phyloP scores from a whole-genome alignment of 371 early-diverging fungal species.

The Syncephalastrum contaminatum region DNA sequence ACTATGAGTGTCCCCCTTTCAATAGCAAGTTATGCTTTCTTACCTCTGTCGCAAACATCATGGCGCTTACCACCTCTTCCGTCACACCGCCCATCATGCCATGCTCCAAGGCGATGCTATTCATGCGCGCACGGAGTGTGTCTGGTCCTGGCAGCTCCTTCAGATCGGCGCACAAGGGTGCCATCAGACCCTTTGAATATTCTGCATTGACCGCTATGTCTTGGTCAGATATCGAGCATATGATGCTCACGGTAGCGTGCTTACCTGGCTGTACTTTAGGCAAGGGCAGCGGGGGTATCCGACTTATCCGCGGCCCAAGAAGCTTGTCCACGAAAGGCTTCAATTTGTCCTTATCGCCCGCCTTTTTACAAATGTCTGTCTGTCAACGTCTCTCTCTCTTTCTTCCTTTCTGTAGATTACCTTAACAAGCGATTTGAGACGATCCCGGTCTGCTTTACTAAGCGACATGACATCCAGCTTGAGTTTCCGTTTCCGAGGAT shows the following conservation, averaged over 20 bases:
- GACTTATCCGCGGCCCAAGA: slow-evolving; percentile 44
- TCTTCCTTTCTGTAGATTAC: slow-evolving; percentile 12
- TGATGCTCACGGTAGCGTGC: background rate
- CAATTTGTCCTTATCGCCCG: slow-evolving; percentile 33
- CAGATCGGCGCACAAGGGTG: slow-evolving; percentile 70
- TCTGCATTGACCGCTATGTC: slow-evolving; percentile 54
- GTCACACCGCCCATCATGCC: slow-evolving; percentile 69
- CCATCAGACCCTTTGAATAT: slow-evolving; percentile 67
- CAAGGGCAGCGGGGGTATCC: slow-evolving; percentile 47
- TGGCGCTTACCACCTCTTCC: slow-evolving; percentile 64
- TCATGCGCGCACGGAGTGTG: slow-evolving; percentile 70
- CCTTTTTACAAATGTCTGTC: slow-evolving; percentile 5
- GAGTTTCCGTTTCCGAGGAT: slow-evolving; percentile 59
- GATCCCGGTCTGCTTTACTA: slow-evolving; percentile 69
- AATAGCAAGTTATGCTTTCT: too few species aligned
- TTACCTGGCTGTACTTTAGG: slow-evolving; percentile 53
- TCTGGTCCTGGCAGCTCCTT: slow-evolving; percentile 72
- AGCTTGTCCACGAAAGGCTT: slow-evolving; percentile 38
- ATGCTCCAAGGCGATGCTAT: slow-evolving; percentile 69
- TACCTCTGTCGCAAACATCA: slow-evolving; percentile 75
- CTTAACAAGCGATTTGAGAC: slow-evolving; percentile 61
- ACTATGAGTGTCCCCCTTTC: too few species aligned
- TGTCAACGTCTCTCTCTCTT: background rate
- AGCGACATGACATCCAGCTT: slow-evolving; percentile 75
- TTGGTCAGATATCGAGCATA: too few species aligned